phyloP scores from a whole-genome alignment of 192 early-diverging fungal species.

The Coemansia aciculifera region DNA sequence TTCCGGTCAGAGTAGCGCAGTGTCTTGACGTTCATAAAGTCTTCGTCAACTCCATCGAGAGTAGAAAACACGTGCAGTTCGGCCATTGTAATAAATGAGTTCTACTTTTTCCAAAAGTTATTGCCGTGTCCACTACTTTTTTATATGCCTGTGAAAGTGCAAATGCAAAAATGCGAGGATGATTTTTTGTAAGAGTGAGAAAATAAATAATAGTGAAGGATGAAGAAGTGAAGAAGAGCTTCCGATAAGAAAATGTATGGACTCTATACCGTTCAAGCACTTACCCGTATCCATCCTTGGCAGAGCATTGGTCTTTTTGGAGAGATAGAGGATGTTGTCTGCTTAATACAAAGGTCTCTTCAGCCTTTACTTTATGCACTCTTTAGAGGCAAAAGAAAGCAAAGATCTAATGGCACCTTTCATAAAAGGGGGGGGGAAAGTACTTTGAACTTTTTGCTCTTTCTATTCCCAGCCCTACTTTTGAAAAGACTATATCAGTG shows the following conservation, averaged over 20 bases:
- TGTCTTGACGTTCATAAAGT: slow-evolving; percentile 5
- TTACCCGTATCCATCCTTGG: background rate
- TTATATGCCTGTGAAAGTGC: background rate
- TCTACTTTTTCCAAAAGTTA: background rate
- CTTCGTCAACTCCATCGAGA: background rate
- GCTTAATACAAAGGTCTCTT: background rate
- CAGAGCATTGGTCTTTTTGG: background rate
- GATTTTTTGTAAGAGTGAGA: background rate
- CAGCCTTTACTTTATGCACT: background rate
- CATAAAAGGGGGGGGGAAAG: background rate
- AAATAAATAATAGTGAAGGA: background rate
- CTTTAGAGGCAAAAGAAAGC: background rate
- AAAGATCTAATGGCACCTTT: background rate
- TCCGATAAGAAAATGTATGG: background rate
- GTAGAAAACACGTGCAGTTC: background rate
- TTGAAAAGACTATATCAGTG: background rate
- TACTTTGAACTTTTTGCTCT: background rate
- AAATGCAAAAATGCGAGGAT: background rate
- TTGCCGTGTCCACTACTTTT: background rate
- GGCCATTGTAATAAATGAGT: background rate
- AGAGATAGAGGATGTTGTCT: background rate
- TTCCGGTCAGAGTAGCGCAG: slow-evolving; percentile 4
- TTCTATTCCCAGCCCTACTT: background rate
- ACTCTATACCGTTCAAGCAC: background rate
- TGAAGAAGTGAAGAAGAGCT: background rate